These are phyloP conservation scores for Peronospora farinosa DNA, from an alignment of 352 stramenopile species.

Conservation along the genomic window DNA sequence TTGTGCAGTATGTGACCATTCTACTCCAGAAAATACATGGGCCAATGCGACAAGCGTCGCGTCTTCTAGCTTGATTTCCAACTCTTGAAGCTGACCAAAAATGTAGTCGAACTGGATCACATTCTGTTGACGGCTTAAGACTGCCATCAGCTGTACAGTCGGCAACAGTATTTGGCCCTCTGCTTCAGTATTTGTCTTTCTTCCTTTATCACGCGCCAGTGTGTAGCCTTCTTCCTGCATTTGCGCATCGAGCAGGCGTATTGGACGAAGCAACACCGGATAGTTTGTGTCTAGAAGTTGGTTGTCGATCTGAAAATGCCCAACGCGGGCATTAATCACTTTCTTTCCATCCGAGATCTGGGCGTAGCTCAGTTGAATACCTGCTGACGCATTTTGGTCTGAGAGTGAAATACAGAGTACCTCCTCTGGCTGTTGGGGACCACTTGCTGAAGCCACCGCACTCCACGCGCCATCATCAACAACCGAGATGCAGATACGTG, in stretches of 20 bases:
- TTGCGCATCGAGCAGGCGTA: slow-evolving; percentile 58
- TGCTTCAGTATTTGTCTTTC: slow-evolving; percentile 4
- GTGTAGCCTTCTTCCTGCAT: slow-evolving; percentile 53
- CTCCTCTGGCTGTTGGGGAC: slow-evolving; percentile 45
- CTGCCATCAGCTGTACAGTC: slow-evolving; percentile 76
- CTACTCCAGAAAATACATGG: slow-evolving; percentile 66
- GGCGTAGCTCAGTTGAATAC: slow-evolving; percentile 73
- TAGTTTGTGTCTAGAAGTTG: slow-evolving; percentile 83
- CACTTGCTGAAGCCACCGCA: slow-evolving; percentile 18
- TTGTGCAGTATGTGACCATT: slow-evolving; percentile 42
- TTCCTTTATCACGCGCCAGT: slow-evolving; percentile 21
- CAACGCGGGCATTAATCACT: slow-evolving; percentile 68
- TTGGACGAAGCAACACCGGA: slow-evolving; percentile 63
- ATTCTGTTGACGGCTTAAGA: slow-evolving; percentile 54
- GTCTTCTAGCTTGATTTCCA: slow-evolving; percentile 85
- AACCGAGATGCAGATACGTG: slow-evolving; percentile 66
- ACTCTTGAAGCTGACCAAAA: slow-evolving; percentile 77
- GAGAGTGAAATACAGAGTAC: slow-evolving; percentile 72
- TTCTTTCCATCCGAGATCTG: slow-evolving; percentile 63
- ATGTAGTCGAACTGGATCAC: slow-evolving; percentile 84
- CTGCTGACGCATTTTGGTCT: slow-evolving; percentile 55
- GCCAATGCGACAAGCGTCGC: slow-evolving; percentile 67
- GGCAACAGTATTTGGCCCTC: slow-evolving; percentile 46
- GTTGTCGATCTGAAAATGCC: slow-evolving; percentile 82
- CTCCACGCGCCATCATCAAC: slow-evolving; percentile 55